Conservation (phyloP, 2,329 filamentous ascomycete genomes). For the Aspergillus sp. region DNA sequence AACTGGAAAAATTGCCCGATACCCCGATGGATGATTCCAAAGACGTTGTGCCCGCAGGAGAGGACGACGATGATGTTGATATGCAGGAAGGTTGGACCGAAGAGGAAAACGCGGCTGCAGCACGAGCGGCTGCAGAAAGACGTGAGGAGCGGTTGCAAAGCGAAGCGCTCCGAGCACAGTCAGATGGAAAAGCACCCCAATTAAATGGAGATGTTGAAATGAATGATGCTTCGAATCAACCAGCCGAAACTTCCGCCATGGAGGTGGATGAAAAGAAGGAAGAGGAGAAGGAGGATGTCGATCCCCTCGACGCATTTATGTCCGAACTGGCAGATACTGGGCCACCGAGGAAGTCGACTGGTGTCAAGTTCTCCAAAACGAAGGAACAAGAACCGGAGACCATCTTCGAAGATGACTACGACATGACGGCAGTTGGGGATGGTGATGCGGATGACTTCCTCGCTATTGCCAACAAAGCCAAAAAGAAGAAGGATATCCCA, state of each 20-base stretch:
- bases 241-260: constrained; percentile 27
- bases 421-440: constrained; percentile 55
- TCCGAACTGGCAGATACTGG: constrained; percentile 52
- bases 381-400: constrained; percentile 65
- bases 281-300: constrained; percentile 54
- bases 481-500: constrained; percentile 94
- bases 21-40: constrained; percentile 57
- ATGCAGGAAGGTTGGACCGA: constrained; percentile 73
- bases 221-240: constrained; percentile 33
- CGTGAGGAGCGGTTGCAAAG: constrained; percentile 59
- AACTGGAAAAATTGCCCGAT: constrained; percentile 81
- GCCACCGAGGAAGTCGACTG: constrained; percentile 33
- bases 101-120: constrained; percentile 78
- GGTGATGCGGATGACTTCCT: constrained; percentile 57
- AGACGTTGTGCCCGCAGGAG: constrained; percentile 43
- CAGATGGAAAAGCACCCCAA: constrained; percentile 34
- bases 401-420: constrained; percentile 79
- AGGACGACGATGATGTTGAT: constrained; percentile 65
- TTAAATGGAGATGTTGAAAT: constrained; percentile 41
- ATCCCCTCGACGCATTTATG: constrained; percentile 98
- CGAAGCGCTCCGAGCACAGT: constrained; percentile 28
- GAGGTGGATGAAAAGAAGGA: constrained; percentile 18
- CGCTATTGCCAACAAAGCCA: constrained; percentile 55
- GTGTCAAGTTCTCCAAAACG: constrained; percentile 34
- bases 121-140: constrained; percentile 74